phyloP scores from a whole-genome alignment of 2,329 filamentous ascomycete species.

The Cordyceps tenuipes region DNA sequence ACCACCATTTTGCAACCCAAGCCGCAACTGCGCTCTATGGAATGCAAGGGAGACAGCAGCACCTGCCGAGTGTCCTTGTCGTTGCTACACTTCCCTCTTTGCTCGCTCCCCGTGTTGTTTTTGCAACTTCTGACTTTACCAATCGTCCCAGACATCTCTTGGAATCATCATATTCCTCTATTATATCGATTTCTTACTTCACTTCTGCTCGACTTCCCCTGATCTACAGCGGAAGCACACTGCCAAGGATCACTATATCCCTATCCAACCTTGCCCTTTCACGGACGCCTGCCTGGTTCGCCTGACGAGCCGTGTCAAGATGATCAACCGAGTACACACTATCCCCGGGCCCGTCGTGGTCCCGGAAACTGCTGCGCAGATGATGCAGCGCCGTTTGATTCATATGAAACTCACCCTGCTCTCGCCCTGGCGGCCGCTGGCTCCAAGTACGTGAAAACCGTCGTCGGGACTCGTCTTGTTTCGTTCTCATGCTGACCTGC shows the following conservation, averaged over 20 bases:
- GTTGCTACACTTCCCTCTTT: background rate
- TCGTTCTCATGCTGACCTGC: background rate
- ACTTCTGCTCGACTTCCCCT: background rate
- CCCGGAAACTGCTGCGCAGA: background rate
- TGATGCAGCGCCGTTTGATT: background rate
- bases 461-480: too few relatives aligned
- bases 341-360: background rate
- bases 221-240: background rate
- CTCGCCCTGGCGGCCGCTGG: too few relatives aligned
- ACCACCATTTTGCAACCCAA: background rate
- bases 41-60: background rate
- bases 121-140: background rate
- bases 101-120: background rate
- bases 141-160: background rate
- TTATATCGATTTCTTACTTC: background rate
- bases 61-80: background rate
- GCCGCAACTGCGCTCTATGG: background rate
- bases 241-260: background rate
- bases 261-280: background rate
- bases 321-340: background rate
- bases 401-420: background rate
- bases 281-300: background rate
- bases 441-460: background rate
- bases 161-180: background rate
- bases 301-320: background rate